Evolutionary conservation across 371 early-diverging fungal genomes (phyloP), one percentile per base, ranked within the genome.

Genomic region (Rhizopus stolonifer): DNA sequence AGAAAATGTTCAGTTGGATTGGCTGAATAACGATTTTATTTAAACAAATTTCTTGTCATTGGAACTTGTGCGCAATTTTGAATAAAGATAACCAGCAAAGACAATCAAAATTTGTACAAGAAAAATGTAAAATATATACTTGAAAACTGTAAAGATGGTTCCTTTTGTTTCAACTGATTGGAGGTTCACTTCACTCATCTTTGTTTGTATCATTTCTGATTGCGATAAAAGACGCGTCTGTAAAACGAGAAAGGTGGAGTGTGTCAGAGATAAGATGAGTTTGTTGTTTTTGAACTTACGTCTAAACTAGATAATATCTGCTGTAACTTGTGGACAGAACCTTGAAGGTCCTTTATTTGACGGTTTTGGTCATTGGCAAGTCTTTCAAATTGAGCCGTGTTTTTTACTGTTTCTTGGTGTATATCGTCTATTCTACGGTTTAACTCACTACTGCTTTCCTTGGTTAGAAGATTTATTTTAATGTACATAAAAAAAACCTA

Each of bases 1-100:
- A 45, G 89, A 89, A 48, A 68, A 89, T 44, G 74, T 84, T 15
- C 60, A 73, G 29, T 61, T 72, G 34, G 85, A 89, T 60, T 92
- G 92, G 92, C 59, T 92, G 13, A 51, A 52, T 38, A 40, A n/a
- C 14, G 18, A 33, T 4, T 58, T 32, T 53, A 33, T 33, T 50
- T 54, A 60, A 24, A 60, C 60, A 26, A 72, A 72, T 49, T 77
- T 77, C 50, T 77, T 77, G 15, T 74, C 72, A 29, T 72, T 71
- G 19, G 61, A 60, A 38, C 74, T 70, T 24, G 71, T 69, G 6
- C 78, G 67, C 46, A 69, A 47, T 49, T 77, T 77, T 60, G 64
- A 73, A 52, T 77, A 77, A 21, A 65, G 51, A 51, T 71, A 77
- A 18, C 47, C 60, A 19, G 61, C 72, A 29, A 58, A 52, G n/a